Percentiles rank a stretch among this genome's conserved stretches.
Evolutionary conservation across 495 filamentous ascomycete species (phyloP).

Genomic region (Podospora pseudoanserina): DNA sequence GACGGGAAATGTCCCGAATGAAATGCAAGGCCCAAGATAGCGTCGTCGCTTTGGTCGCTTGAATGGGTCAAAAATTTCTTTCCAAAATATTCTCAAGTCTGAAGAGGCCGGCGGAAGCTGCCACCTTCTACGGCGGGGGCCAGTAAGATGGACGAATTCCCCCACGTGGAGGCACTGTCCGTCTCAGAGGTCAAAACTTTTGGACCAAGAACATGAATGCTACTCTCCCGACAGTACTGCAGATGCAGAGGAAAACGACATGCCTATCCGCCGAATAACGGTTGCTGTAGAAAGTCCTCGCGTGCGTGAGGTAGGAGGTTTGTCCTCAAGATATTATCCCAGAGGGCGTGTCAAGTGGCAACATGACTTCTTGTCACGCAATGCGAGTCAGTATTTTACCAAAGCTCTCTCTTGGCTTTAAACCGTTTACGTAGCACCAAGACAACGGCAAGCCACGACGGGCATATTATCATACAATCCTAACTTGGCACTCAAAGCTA

Average conservation of each 20-base stretch:
- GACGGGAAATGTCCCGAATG: not conserved
- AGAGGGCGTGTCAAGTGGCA: not conserved
- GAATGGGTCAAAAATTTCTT: not conserved
- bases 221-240: not conserved
- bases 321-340: not conserved
- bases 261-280: not conserved
- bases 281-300: not conserved
- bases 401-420: not conserved
- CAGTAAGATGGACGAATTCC: not conserved
- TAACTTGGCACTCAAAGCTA: not conserved
- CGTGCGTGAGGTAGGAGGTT: not conserved
- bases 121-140: not conserved
- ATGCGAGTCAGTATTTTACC: slow-evolving; percentile 1
- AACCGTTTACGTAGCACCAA: not conserved
- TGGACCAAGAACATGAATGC: not conserved
- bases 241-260: not conserved
- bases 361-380: not conserved
- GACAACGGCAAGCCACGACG: not conserved
- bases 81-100: not conserved
- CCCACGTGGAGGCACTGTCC: slow-evolving; percentile 9
- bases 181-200: not conserved
- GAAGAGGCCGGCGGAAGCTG: not conserved
- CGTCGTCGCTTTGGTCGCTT: not conserved
- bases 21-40: not conserved
- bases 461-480: not conserved